Conservation (phyloP, 2,329 filamentous ascomycete species). For the Colletotrichum higginsianum region DNA sequence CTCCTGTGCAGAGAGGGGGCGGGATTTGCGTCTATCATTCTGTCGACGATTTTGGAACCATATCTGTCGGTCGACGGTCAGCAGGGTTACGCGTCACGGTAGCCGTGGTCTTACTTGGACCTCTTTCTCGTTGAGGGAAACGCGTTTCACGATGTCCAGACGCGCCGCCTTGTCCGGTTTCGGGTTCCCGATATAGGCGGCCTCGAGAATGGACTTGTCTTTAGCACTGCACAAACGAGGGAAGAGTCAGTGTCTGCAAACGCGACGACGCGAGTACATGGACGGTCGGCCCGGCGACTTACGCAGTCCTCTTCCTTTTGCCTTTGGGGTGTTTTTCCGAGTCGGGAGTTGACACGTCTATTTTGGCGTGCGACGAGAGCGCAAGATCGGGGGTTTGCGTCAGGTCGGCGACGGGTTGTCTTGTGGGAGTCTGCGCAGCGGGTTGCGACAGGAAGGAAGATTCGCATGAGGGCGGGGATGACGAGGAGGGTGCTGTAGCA, state of each 20-base stretch:
- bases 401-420: neutral
- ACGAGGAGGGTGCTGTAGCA: slow-evolving; percentile 8
- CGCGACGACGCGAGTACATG: neutral
- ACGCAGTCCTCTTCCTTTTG: slow-evolving; percentile 76
- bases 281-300: slow-evolving; percentile 51
- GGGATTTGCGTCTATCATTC: slow-evolving; percentile 90
- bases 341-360: slow-evolving; percentile 42
- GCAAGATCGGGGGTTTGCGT: slow-evolving; percentile 2
- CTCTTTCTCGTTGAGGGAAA: slow-evolving; percentile 94
- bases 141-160: slow-evolving; percentile 85
- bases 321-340: slow-evolving; percentile 68
- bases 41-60: slow-evolving; percentile 98
- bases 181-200: slow-evolving; percentile 85
- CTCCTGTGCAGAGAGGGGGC: slow-evolving; percentile 85
- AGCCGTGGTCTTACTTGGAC: slow-evolving; percentile 78
- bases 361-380: slow-evolving; percentile 9
- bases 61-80: slow-evolving; percentile 71
- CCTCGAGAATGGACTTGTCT: slow-evolving; percentile 90
- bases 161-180: slow-evolving; percentile 94
- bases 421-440: slow-evolving; percentile 8
- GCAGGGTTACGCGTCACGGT: slow-evolving; percentile 13
- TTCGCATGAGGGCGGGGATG: slow-evolving; percentile 29
- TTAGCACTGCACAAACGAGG: slow-evolving; percentile 73
- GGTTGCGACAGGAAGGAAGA: slow-evolving; percentile 17
- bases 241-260: slow-evolving; percentile 10